phyloP scores from a whole-genome alignment of 306 rosid species.

The Carpinus fangiana region DNA sequence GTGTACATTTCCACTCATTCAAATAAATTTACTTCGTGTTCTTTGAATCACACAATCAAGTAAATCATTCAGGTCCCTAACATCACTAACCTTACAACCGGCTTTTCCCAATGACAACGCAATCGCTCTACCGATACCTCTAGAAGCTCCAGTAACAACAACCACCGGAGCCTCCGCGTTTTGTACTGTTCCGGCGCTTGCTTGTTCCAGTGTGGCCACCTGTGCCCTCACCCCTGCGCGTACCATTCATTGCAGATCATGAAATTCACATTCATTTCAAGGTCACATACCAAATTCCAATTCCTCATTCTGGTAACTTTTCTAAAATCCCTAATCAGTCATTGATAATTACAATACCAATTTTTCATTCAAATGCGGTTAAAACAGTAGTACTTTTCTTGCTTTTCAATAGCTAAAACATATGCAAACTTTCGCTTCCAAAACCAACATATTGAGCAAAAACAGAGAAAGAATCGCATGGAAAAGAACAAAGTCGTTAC shows the following conservation, averaged over 20 bases:
- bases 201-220: constrained; percentile 66
- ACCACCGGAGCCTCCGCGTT: constrained; percentile 83
- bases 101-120: constrained; percentile 83
- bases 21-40: not conserved
- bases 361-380: not conserved
- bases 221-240: constrained; percentile 72
- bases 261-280: constrained; percentile 2
- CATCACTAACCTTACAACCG: constrained; percentile 83
- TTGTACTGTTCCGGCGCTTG: constrained; percentile 45
- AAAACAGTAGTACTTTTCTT: not conserved
- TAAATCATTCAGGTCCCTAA: not conserved
- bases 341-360: not conserved
- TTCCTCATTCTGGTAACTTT: not conserved
- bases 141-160: constrained; percentile 90
- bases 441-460: not conserved
- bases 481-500: constrained; percentile 31
- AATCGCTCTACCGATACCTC: constrained; percentile 89
- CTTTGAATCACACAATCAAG: not conserved
- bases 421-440: not conserved
- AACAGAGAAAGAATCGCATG: not conserved
- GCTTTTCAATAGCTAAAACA: not conserved
- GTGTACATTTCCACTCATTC: not conserved
- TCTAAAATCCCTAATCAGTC: not conserved
- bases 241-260: not conserved
- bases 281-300: not conserved